A percentile compares a stretch with the other conserved stretches of the same genome.
Evolutionary conservation across 169 alveolate species (phyloP).

Genomic region (Plasmodium knowlesi): DNA sequence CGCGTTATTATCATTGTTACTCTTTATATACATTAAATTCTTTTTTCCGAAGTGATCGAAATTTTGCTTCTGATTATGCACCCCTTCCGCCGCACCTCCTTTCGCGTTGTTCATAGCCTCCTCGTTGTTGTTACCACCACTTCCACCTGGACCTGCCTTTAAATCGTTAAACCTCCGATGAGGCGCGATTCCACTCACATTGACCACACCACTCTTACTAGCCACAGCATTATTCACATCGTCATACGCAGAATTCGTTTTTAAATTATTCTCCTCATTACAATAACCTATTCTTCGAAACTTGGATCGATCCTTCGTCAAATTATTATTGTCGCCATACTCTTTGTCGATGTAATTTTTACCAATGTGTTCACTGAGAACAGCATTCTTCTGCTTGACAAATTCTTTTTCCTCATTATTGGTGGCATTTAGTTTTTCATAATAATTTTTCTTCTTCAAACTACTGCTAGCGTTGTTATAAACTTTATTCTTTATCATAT

Average conservation of each 20-base stretch:
- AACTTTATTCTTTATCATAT: constrained; percentile 25
- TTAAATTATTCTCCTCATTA: constrained; percentile 38
- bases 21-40: neutral
- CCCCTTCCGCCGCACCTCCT: neutral
- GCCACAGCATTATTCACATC: neutral
- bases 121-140: neutral
- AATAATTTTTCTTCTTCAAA: constrained; percentile 40
- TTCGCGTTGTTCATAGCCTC: constrained; percentile 2
- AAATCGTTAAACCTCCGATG: constrained; percentile 4
- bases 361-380: constrained; percentile 6
- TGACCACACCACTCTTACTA: neutral
- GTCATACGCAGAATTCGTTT: neutral
- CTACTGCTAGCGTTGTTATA: constrained; percentile 17
- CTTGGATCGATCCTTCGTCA: constrained; percentile 38
- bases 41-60: constrained; percentile 1
- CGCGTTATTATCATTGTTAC: neutral
- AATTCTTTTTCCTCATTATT: constrained; percentile 50
- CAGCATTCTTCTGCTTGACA: constrained; percentile 3
- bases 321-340: constrained; percentile 11
- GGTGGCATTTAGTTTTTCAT: constrained; percentile 24
- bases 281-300: constrained; percentile 27
- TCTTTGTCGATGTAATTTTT: constrained; percentile 32
- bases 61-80: neutral
- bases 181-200: neutral
- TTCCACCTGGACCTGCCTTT: neutral